These are phyloP conservation scores for Penicillium argentinense DNA, from an alignment of 495 filamentous ascomycete genomes.

Conservation along the genomic window DNA sequence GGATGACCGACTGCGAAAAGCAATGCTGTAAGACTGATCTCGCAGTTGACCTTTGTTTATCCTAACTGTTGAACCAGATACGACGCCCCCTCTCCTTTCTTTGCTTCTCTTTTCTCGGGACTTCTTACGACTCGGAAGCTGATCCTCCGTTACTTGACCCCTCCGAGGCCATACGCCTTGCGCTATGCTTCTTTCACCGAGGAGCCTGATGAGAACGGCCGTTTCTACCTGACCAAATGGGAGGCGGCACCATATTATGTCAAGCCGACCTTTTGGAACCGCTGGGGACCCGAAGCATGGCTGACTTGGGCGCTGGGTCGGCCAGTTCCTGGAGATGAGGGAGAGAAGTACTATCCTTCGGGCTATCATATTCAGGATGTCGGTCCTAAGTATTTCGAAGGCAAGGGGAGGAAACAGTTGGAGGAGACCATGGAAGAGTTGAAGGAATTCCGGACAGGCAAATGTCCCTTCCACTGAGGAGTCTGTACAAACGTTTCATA, in stretches of 20 bases:
- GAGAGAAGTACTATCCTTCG: conserved; percentile 54
- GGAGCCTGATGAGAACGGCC: conserved; percentile 46
- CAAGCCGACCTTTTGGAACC: conserved; percentile 59
- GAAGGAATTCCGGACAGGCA: conserved; percentile 43
- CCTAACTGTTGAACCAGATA: conserved; percentile 35
- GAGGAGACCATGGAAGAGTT: conserved; percentile 43
- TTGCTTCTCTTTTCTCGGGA: conserved; percentile 37
- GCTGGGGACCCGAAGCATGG: conserved; percentile 58
- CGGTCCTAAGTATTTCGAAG: conserved; percentile 57
- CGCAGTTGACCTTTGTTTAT: neutral
- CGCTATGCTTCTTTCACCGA: conserved; percentile 40
- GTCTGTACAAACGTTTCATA: neutral
- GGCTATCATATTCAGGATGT: conserved; percentile 59
- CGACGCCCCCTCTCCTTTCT: conserved; percentile 38
- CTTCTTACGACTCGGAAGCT: conserved; percentile 50
- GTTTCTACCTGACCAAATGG: conserved; percentile 50
- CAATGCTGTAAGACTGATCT: conserved; percentile 57
- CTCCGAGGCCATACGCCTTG: conserved; percentile 53
- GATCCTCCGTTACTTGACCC: conserved; percentile 53
- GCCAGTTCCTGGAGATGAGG: conserved; percentile 60
- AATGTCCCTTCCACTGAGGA: conserved; percentile 54
- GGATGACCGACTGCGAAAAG: conserved; percentile 60
- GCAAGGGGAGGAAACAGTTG: conserved; percentile 45
- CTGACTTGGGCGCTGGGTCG: conserved; percentile 52
- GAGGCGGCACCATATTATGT: conserved; percentile 59